Percentiles rank a stretch among this genome's conserved stretches.
Evolutionary conservation across 192 early-diverging fungal genomes (phyloP).

Genomic region (Backusella liffmaniae): DNA sequence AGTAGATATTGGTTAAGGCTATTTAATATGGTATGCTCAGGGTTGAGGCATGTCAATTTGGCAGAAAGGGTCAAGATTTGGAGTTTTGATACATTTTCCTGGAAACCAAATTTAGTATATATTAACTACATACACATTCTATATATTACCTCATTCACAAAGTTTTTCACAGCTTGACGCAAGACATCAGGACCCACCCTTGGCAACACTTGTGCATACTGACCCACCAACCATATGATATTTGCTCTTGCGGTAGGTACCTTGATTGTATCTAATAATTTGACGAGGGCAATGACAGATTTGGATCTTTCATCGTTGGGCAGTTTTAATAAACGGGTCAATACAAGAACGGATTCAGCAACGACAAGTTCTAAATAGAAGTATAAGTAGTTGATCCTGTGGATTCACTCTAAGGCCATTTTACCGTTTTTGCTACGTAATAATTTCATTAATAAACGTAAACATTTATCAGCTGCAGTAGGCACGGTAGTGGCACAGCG

Average conservation of each 20-base stretch:
- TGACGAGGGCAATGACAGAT: slow-evolving; percentile 58
- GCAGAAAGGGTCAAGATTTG: slow-evolving; percentile 81
- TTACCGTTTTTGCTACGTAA: slow-evolving; percentile 59
- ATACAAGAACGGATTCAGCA: slow-evolving; percentile 73
- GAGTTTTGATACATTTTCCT: slow-evolving; percentile 71
- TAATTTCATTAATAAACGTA: slow-evolving; percentile 55
- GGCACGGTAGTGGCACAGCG: slow-evolving; percentile 58
- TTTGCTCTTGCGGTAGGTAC: slow-evolving; percentile 77
- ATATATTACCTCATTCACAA: slow-evolving; percentile 44
- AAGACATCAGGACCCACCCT: slow-evolving; percentile 80
- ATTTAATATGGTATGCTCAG: slow-evolving; percentile 40
- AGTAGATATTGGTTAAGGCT: slow-evolving; percentile 73
- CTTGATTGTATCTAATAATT: slow-evolving; percentile 60
- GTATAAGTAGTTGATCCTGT: neutral
- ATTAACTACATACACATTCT: neutral
- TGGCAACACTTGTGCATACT: slow-evolving; percentile 66
- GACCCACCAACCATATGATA: slow-evolving; percentile 85
- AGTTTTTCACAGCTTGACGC: slow-evolving; percentile 66
- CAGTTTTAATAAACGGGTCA: slow-evolving; percentile 67
- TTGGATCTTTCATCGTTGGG: slow-evolving; percentile 42
- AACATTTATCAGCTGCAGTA: slow-evolving; percentile 51
- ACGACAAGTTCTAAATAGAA: slow-evolving; percentile 61
- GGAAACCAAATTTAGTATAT: slow-evolving; percentile 6
- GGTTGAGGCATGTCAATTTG: slow-evolving; percentile 58
- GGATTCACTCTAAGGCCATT: neutral